Evolutionary conservation across 1,284 basidiomycete species (phyloP), one percentile per base, ranked within the genome.

Genomic region (Puccinia triticina): DNA sequence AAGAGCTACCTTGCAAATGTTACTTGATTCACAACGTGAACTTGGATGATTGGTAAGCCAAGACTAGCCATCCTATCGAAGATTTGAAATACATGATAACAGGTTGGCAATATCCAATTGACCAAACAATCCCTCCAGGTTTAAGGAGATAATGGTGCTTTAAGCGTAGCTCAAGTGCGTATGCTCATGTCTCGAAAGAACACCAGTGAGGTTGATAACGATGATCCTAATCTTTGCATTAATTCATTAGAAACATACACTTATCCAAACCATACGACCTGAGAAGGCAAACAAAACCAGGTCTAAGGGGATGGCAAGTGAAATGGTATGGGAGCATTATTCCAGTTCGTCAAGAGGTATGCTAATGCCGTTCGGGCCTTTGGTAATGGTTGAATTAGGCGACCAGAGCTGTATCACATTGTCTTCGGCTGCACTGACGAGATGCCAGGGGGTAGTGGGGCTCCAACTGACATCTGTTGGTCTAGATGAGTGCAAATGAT

Each of bases 321-420:
- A 34, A 32, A 32, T 18, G 34, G 7, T 66, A 66, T 23, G 34
- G 18, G 59, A 61, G 10, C 59, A 66, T 82, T 81, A 84, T 83
- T 84, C 84, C 59, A 84, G 76, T 53, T 84, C 84, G 46, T 94
- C 93, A 74, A 94, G 88, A 86, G 94, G 93, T 85, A 90, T 91
- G 84, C 92, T 92, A 82, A 93, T 92, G 59, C 93, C 89, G 85
- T 90, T 92, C 12, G 79, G 71, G 40, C 93, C 90, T 84, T 92
- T 92, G 83, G 94, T 94, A 48, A 95, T 91, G 7, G 92, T 91
- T 90, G 92, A 92, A 21, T 92, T 93, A 61, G 94, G 93, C 85
- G 93, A 92, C 93, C 93, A 95, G 7, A 94, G 90, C 92, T 94
- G 94, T 55, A 93, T 89, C 50, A 95, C 90, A 84, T 95, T 95